Percentiles rank a stretch among this genome's conserved stretches.
These are phyloP conservation scores for Pontederia paniculata DNA, from an alignment of 176 grass and related monocot genomes.

Conservation along the genomic window DNA sequence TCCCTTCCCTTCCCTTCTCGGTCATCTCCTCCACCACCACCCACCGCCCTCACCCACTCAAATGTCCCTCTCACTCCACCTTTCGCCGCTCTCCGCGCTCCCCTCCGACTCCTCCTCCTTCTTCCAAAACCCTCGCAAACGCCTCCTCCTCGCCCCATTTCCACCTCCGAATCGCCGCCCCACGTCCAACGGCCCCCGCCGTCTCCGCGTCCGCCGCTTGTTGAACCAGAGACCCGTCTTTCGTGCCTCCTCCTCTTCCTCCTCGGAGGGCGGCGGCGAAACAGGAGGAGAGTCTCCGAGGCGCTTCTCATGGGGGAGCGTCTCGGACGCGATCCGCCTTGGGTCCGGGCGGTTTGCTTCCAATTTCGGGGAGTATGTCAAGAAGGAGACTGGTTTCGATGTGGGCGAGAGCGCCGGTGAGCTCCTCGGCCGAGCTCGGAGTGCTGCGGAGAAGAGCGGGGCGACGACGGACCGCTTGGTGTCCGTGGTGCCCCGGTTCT, in stretches of 20 bases:
- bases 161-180: too few relatives aligned
- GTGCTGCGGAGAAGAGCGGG: not conserved
- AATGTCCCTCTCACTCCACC: too few relatives aligned
- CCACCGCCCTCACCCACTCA: too few relatives aligned
- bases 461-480: conserved; percentile 12
- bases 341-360: not conserved
- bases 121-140: too few relatives aligned
- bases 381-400: conserved; percentile 5
- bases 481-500: conserved; percentile 10
- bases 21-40: too few relatives aligned
- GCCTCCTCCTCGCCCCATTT: too few relatives aligned
- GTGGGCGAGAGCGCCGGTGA: not conserved
- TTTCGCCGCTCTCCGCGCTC: too few relatives aligned
- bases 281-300: not conserved
- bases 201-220: too few relatives aligned
- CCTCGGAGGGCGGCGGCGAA: not conserved
- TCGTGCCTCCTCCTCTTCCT: not conserved
- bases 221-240: not conserved
- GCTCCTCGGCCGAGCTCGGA: not conserved
- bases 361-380: not conserved
- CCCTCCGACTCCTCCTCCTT: too few relatives aligned
- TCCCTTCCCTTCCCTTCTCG: too few relatives aligned
- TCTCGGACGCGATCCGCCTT: conserved; percentile 5
- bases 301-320: conserved; percentile 1
- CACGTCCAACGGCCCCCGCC: too few relatives aligned